Conservation (phyloP, 1,139 yeast genomes). For the Candida sanyaensis region DNA sequence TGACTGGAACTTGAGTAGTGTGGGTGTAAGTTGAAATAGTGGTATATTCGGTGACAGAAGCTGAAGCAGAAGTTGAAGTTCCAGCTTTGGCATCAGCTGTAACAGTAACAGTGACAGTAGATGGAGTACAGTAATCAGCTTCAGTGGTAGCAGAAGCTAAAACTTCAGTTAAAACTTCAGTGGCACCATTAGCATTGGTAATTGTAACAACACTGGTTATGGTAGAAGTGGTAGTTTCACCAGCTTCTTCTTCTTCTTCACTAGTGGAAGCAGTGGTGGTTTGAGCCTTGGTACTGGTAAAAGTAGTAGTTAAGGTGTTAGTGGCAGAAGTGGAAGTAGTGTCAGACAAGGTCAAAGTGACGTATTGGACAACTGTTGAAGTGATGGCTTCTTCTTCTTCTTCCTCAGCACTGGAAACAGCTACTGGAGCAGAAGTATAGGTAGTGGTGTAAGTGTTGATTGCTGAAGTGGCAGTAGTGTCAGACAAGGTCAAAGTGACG, state of each 20-base stretch:
- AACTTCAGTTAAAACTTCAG: constrained; percentile 8
- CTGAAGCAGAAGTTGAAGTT: constrained; percentile 7
- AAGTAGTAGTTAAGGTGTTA: constrained; percentile 20
- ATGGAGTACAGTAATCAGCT: constrained; percentile 23
- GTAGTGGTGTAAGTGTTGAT: constrained; percentile 19
- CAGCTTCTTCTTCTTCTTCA: too few species aligned
- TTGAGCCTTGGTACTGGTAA: constrained; percentile 9
- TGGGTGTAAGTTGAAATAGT: constrained; percentile 21
- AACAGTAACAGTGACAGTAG: constrained; percentile 40
- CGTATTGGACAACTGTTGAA: constrained; percentile 26
- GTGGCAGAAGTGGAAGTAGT: constrained; percentile 20
- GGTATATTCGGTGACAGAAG: constrained; percentile 26
- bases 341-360: constrained; percentile 24
- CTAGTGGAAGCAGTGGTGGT: neutral
- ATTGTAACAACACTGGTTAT: constrained; percentile 23
- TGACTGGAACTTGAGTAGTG: constrained; percentile 33
- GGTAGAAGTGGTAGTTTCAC: constrained; percentile 19
- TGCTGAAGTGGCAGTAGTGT: constrained; percentile 21
- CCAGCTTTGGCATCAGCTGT: constrained; percentile 16
- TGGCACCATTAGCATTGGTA: constrained; percentile 20
- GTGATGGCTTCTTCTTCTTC: constrained; percentile 18
- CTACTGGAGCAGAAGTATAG: constrained; percentile 12
- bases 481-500: constrained; percentile 22
- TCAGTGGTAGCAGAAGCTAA: constrained; percentile 11
- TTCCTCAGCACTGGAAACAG: constrained; percentile 12